Conservation (phyloP, 2,329 filamentous ascomycete genomes). For the Plectosphaerella plurivora region DNA sequence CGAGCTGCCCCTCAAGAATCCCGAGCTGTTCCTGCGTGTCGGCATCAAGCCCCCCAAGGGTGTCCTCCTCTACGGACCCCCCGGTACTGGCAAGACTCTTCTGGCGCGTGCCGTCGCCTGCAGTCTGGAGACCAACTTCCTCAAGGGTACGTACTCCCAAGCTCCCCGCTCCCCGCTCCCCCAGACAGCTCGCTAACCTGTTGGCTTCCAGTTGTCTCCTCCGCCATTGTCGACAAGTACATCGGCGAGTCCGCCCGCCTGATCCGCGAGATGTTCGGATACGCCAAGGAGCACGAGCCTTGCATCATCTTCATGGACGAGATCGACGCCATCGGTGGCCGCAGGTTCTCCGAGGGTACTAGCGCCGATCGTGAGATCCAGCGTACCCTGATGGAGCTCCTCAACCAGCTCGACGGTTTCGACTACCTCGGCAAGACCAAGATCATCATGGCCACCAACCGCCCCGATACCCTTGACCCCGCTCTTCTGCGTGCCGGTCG, state of each 20-base stretch:
- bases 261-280: constrained; percentile 99
- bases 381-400: constrained; percentile 94
- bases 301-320: constrained; percentile 99
- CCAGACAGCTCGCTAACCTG: background rate
- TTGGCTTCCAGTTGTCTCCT: constrained; percentile 73
- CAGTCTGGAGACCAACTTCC: constrained; percentile 94
- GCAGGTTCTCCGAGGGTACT: constrained; percentile 94
- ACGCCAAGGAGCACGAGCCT: constrained; percentile 98
- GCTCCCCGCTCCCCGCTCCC: background rate
- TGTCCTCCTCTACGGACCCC: constrained; percentile 91
- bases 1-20: constrained; percentile 96
- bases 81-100: constrained; percentile 94
- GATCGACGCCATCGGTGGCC: constrained; percentile 96
- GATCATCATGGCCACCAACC: constrained; percentile 99
- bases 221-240: constrained; percentile 98
- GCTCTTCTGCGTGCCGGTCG: constrained; percentile 88
- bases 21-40: constrained; percentile 91
- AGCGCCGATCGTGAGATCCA: constrained; percentile 98
- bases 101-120: constrained; percentile 92
- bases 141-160: constrained; percentile 71
- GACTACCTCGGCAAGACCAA: constrained; percentile 99
- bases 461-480: constrained; percentile 92
- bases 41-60: constrained; percentile 99
- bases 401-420: constrained; percentile 98
- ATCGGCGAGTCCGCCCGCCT: constrained; percentile 96